These are phyloP conservation scores for Agrocybe praecox DNA, from an alignment of 768 basidiomycete genomes.

Conservation along the genomic window DNA sequence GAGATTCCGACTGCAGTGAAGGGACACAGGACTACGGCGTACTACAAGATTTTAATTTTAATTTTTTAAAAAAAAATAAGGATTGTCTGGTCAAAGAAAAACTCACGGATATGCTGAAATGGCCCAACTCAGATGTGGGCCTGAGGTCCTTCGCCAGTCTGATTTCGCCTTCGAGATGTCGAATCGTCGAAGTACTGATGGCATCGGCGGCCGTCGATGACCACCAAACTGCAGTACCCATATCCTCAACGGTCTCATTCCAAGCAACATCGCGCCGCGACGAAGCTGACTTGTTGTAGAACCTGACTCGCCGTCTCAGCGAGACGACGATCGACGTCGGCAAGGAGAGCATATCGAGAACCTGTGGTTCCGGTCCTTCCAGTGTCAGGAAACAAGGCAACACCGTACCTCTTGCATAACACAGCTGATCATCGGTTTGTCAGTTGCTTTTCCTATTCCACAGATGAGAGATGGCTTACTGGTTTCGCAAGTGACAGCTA, in stretches of 20 bases:
- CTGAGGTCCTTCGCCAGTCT: slow-evolving; percentile 51
- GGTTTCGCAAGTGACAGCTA: slow-evolving; percentile 51
- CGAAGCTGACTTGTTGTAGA: slow-evolving; percentile 38
- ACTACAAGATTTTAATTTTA: slow-evolving; percentile 29
- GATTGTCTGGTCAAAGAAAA: not conserved
- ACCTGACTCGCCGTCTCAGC: slow-evolving; percentile 44
- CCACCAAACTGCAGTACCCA: slow-evolving; percentile 52
- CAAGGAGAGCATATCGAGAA: slow-evolving; percentile 43
- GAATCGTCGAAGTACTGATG: slow-evolving; percentile 30
- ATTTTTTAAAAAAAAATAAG: slow-evolving; percentile 1
- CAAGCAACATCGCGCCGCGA: slow-evolving; percentile 41
- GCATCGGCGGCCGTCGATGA: slow-evolving; percentile 34
- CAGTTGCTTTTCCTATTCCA: slow-evolving; percentile 4
- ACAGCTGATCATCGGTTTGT: slow-evolving; percentile 30
- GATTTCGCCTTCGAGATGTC: slow-evolving; percentile 56
- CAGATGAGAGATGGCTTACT: slow-evolving; percentile 26
- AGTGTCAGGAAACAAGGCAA: slow-evolving; percentile 48
- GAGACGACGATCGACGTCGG: slow-evolving; percentile 41
- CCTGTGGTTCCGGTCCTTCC: slow-evolving; percentile 37
- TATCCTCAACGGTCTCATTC: slow-evolving; percentile 46
- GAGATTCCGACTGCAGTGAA: slow-evolving; percentile 43
- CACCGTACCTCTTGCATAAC: slow-evolving; percentile 51
- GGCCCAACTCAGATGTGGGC: slow-evolving; percentile 50
- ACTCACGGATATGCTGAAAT: slow-evolving; percentile 54
- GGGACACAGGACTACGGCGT: slow-evolving; percentile 47